phyloP scores from a whole-genome alignment of 2,329 filamentous ascomycete species.

The Fusarium armeniacum region DNA sequence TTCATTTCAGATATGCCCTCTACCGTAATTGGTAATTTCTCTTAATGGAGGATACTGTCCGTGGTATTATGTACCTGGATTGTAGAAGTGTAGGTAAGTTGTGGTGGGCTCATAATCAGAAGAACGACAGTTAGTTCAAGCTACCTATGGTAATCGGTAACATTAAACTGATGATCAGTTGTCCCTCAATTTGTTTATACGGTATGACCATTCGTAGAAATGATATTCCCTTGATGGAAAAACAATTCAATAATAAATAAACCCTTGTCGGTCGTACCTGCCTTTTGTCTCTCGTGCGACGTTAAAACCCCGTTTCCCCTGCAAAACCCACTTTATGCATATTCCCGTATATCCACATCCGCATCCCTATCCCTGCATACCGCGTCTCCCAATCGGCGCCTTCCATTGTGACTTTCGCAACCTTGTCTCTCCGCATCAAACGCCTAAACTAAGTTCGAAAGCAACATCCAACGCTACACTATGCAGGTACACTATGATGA shows the following conservation, averaged over 20 bases:
- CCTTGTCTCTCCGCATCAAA: constrained; percentile 11
- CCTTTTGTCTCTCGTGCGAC: constrained; percentile 36
- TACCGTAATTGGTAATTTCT: constrained; percentile 6
- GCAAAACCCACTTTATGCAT: constrained; percentile 45
- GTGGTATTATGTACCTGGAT: not conserved
- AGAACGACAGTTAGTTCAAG: constrained; percentile 1
- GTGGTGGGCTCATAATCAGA: constrained; percentile 12
- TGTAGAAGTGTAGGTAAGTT: not conserved
- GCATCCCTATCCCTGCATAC: constrained; percentile 28
- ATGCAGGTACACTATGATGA: constrained; percentile 3
- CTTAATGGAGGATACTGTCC: constrained; percentile 1
- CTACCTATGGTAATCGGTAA: not conserved
- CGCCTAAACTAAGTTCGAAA: constrained; percentile 19
- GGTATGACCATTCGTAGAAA: constrained; percentile 7
- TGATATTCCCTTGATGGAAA: constrained; percentile 30
- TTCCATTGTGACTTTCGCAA: not conserved
- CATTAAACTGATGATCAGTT: too few species aligned
- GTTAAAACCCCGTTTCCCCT: constrained; percentile 26
- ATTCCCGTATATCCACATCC: constrained; percentile 16
- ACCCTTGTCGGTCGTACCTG: constrained; percentile 17
- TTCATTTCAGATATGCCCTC: not conserved
- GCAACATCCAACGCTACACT: constrained; percentile 5
- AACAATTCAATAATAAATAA: constrained; percentile 22
- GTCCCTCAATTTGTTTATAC: constrained; percentile 18
- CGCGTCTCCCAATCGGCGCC: constrained; percentile 12